These are phyloP conservation scores for Fusarium udum DNA, from an alignment of 2,329 filamentous ascomycete genomes.

Conservation along the genomic window DNA sequence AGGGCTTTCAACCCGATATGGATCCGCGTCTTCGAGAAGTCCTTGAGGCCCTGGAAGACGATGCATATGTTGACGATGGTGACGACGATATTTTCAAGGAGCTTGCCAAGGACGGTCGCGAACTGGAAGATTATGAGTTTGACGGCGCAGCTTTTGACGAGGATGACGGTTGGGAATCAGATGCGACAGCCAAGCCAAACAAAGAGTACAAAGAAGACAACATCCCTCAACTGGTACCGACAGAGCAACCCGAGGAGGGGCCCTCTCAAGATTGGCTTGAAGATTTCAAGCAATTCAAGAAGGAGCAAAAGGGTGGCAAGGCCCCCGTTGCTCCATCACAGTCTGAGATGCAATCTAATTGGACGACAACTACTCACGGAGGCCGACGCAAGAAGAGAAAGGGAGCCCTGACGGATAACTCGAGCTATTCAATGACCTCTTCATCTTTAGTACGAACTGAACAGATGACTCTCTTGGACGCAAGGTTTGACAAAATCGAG, in stretches of 20 bases:
- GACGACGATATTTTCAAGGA: conserved; percentile 86
- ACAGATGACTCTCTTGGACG: conserved; percentile 84
- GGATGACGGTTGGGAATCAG: conserved; percentile 93
- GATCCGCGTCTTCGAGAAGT: conserved; percentile 91
- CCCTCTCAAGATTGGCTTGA: conserved; percentile 86
- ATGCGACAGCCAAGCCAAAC: conserved; percentile 84
- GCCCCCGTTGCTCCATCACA: conserved; percentile 55
- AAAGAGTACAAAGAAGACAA: conserved; percentile 64
- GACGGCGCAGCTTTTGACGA: conserved; percentile 70
- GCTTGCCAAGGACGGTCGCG: conserved; percentile 73
- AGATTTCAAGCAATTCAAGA: conserved; percentile 95
- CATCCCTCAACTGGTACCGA: conserved; percentile 59
- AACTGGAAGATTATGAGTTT: conserved; percentile 83
- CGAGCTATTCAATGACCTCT: conserved; percentile 90
- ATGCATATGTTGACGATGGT: conserved; percentile 89
- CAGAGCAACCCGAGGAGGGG: conserved; percentile 65
- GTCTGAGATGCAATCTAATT: conserved; percentile 74
- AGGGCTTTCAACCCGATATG: conserved; percentile 97
- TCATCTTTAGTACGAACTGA: conserved; percentile 89
- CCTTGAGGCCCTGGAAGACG: conserved; percentile 92
- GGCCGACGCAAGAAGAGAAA: conserved; percentile 94
- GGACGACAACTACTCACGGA: conserved; percentile 80
- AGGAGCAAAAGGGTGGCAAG: conserved; percentile 68
- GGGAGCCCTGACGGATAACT: conserved; percentile 87
- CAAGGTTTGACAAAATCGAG: conserved; percentile 90